Evolutionary conservation across 1,139 yeast genomes (phyloP), one percentile per base, ranked within the genome.

Genomic region (Pichia sp.): DNA sequence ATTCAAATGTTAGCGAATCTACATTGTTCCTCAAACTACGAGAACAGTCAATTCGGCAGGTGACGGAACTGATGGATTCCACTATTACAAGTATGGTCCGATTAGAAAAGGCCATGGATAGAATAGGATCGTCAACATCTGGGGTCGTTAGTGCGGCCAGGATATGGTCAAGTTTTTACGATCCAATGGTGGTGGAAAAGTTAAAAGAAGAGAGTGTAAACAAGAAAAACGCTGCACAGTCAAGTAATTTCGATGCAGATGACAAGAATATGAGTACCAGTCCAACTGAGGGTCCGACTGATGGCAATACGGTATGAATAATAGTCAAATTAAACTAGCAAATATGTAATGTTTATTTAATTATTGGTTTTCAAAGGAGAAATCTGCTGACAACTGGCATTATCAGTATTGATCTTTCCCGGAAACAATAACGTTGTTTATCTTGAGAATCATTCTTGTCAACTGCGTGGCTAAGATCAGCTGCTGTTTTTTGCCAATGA

Each of bases 401-500:
- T 8, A 36, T 50, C 54, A 65, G 39, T 62, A 63, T 46, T 64
- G 64, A 45, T 60, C 64, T 49, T 64, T 60, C 41, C 68, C 69
- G 43, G 67, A 87, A 59, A 91, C 86, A 65, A 93, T 93, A 56
- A 93, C 98, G 69, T 93, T 93, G 70, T 93, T 95, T 65, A 93
- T 95, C 77, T 93, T 93, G 68, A 93, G 79, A 58, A 95, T 90
- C 99, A 93, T 95, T 74, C 99, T 81, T 54, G 98, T 90, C 68
- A 93, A 78, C 73, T 93, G 99, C 6, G 99, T 93, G 47, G 99
- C 99, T 69, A 95, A 78, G 67, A 89, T 74, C 60, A 93, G 79
- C 71, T 95, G 99, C 70, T 95, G 98, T 69, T 89, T 89, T 77
- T 93, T 93, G 64, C 99, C 97, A 64, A 93, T 90, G 69, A 89